Base-by-base conservation (phyloP, 2,329 filamentous ascomycete species). In the Akanthomyces muscarius region DNA sequence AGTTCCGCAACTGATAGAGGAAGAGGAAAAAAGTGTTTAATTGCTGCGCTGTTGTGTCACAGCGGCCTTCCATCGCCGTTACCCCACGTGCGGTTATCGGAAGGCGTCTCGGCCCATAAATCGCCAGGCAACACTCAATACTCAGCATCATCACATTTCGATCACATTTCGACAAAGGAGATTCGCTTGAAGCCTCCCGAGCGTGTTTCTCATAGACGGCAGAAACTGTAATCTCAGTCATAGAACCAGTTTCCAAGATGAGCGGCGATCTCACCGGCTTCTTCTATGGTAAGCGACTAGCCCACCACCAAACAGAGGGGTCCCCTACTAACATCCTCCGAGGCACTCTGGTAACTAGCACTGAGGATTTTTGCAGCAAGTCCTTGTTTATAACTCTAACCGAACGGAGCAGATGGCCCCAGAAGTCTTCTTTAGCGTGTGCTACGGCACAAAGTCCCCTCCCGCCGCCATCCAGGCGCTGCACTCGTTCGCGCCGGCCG, bases 371-470 rank as follows among this genome's bases (percentile, higher is more conserved):
- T 73, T 4, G 5, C 28, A 21, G 21, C 21, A 21, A 21, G 21
- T 21, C 21, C 21, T 21, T 21, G 6, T 44, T 56, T 23, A 18
- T 1, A 21, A 52, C 13, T 6, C 55, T 52, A 64, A 71, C 65
- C 59, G 33, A 8, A 21, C 42, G 16, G 0, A 10, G 7, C 53
- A 80, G 78, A 97, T 97, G 92, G 90, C 89, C n/a, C 86, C 89
- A 0, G 86, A 89, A 71, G 88, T 98, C 70, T 91, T 98, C 69
- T 89, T 90, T 77, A 89, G 89, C 41, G 92, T 97, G 50, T 91
- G 91, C 75, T 91, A 93, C 76, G 85, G 87, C 67, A 76, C 77
- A 10, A 74, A 77, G 18, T 69, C 73, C 5, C 80, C 81, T 66
- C 71, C 84, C 71, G 42, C 83, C 74, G 70, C 80, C 74, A 73